Evolutionary conservation across 1,284 basidiomycete species (phyloP).

Genomic region (Cryptococcus floricola): DNA sequence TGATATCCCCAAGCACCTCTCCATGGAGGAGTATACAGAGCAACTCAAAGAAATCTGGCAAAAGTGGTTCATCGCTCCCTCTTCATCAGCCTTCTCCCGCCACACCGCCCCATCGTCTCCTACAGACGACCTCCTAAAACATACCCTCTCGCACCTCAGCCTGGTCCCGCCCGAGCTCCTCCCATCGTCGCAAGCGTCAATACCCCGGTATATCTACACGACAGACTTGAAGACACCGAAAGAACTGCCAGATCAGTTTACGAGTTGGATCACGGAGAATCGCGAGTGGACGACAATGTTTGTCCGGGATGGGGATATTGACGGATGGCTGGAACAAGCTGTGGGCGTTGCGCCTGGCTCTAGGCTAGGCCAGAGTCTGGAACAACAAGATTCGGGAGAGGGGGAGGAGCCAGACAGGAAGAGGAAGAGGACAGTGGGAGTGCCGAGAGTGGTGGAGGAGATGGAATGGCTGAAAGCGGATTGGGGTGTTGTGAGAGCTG

Average conservation of each 20-base stretch:
- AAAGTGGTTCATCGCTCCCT: conserved; percentile 10
- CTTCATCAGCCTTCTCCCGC: neutral
- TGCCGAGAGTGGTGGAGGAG: conserved; percentile 7
- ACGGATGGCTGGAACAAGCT: conserved; percentile 14
- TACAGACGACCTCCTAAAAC: neutral
- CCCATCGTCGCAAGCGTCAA: neutral
- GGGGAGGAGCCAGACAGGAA: neutral
- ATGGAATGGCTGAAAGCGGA: conserved; percentile 10
- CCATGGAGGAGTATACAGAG: conserved; percentile 4
- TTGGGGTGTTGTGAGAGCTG: conserved; percentile 21
- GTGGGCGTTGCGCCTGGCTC: neutral
- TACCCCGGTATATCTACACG: conserved; percentile 21
- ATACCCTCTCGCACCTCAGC: conserved; percentile 2
- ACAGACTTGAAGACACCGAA: conserved; percentile 16
- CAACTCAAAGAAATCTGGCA: conserved; percentile 3
- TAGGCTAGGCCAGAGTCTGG: neutral
- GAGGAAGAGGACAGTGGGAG: neutral
- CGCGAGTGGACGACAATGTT: conserved; percentile 19
- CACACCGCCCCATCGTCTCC: neutral
- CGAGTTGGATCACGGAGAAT: conserved; percentile 18
- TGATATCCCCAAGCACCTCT: neutral
- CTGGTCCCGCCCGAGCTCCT: neutral
- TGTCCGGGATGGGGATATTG: conserved; percentile 21
- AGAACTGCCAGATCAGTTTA: conserved; percentile 23
- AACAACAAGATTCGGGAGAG: neutral